Evolutionary conservation across 1,139 yeast genomes (phyloP).

Genomic region (Suhomyces bribrorum): DNA sequence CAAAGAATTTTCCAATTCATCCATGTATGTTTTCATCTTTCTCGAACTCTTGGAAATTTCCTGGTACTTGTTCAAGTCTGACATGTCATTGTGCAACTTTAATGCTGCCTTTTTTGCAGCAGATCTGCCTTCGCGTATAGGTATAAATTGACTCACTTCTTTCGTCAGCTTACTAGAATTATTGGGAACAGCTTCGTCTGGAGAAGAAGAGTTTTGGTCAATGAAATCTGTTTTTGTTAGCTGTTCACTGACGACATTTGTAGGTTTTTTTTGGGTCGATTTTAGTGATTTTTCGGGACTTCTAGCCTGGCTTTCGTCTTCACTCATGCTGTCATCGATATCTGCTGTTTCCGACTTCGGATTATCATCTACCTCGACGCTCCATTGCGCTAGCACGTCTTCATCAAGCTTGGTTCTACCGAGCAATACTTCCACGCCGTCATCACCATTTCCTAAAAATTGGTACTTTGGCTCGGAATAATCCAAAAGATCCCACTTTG

Average conservation of each 20-base stretch:
- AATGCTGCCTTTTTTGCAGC: conserved; percentile 70
- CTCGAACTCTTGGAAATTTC: conserved; percentile 42
- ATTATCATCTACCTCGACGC: conserved; percentile 19
- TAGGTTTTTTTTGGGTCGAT: conserved; percentile 6
- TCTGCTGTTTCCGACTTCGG: conserved; percentile 15
- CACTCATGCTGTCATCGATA: conserved; percentile 41
- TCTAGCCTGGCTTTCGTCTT: conserved; percentile 23
- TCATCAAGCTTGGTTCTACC: conserved; percentile 53
- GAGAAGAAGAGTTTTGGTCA: too few species aligned
- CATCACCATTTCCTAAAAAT: conserved; percentile 43
- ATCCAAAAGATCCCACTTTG: conserved; percentile 58
- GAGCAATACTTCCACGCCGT: conserved; percentile 43
- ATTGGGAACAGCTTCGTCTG: too few species aligned
- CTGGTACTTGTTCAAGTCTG: conserved; percentile 62
- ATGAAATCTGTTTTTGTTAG: too few species aligned
- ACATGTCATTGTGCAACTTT: conserved; percentile 68
- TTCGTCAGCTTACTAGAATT: too few species aligned
- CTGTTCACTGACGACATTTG: too few species aligned
- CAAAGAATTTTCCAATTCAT: conserved; percentile 26
- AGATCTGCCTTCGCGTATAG: conserved; percentile 33
- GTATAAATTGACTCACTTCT: background rate
- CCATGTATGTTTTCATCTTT: conserved; percentile 43
- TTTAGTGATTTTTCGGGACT: conserved; percentile 12
- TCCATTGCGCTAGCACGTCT: conserved; percentile 43
- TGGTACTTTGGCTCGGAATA: conserved; percentile 45